Conservation (phyloP, 2,329 filamentous ascomycete species). For the Trichoderma atroviride region DNA sequence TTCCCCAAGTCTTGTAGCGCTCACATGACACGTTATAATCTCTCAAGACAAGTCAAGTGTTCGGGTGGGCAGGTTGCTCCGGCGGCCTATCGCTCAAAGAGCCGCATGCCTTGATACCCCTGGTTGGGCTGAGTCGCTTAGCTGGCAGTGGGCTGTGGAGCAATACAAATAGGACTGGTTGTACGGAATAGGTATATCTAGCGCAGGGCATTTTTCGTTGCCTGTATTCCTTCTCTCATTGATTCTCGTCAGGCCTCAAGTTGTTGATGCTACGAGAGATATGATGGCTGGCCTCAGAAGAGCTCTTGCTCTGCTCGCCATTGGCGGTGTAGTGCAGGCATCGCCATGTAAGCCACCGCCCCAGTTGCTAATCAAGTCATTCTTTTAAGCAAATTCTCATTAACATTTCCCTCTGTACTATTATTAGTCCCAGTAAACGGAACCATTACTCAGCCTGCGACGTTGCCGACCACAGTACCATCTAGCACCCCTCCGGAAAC, state of each 20-base stretch:
- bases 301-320: not conserved
- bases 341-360: not conserved
- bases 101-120: not conserved
- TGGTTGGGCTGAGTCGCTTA: not conserved
- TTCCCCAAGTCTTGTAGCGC: not conserved
- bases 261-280: not conserved
- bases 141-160: not conserved
- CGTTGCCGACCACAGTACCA: not conserved
- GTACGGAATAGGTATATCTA: not conserved
- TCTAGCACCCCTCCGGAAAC: not conserved
- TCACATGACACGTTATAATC: not conserved
- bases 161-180: not conserved
- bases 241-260: not conserved
- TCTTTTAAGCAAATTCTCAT: not conserved
- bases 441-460: not conserved
- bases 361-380: not conserved
- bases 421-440: not conserved
- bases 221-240: not conserved
- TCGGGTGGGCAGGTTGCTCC: not conserved
- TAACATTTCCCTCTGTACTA: too few species aligned
- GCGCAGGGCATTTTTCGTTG: not conserved
- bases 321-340: not conserved
- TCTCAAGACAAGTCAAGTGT: not conserved
- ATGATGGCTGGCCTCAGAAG: not conserved
- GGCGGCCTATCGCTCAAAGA: not conserved